These are phyloP conservation scores for Cystobasidium tubakii DNA, from an alignment of 768 basidiomycete species.

Conservation along the genomic window DNA sequence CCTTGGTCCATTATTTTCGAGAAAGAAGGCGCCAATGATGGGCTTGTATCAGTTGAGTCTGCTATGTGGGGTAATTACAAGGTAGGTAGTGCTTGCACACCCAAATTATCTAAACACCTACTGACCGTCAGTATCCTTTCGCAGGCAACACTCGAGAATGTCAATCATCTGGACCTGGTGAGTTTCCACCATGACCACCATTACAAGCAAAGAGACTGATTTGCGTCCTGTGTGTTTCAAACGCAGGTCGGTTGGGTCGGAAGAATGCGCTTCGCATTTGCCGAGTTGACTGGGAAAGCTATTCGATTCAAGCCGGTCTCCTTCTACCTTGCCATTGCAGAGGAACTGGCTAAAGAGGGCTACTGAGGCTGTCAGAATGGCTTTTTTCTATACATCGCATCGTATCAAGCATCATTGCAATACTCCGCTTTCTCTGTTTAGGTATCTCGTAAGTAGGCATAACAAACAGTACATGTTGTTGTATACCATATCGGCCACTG, in stretches of 20 bases:
- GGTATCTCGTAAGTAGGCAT: too few relatives aligned
- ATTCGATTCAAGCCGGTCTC: slow-evolving; percentile 75
- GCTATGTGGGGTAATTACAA: slow-evolving; percentile 92
- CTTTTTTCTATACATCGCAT: background rate
- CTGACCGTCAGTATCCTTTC: background rate
- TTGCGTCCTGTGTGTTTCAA: too few relatives aligned
- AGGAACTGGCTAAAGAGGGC: slow-evolving; percentile 9
- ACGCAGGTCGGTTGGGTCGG: slow-evolving; percentile 67
- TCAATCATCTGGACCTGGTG: slow-evolving; percentile 70
- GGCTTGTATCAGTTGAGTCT: slow-evolving; percentile 79
- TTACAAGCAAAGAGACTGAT: too few relatives aligned
- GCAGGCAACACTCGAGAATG: slow-evolving; percentile 73
- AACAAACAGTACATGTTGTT: background rate
- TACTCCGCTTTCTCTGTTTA: too few relatives aligned
- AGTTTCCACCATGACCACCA: too few relatives aligned
- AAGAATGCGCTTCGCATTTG: slow-evolving; percentile 77
- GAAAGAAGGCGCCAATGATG: slow-evolving; percentile 65
- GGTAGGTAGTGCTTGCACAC: too few relatives aligned
- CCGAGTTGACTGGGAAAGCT: slow-evolving; percentile 77
- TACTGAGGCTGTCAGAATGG: background rate
- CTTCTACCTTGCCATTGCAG: slow-evolving; percentile 34
- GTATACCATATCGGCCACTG: too few relatives aligned
- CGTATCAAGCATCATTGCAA: too few relatives aligned
- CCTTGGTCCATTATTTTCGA: slow-evolving; percentile 42
- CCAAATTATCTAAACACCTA: too few relatives aligned